Conservation (phyloP, 306 rosid genomes). For the Malus asiatica region DNA sequence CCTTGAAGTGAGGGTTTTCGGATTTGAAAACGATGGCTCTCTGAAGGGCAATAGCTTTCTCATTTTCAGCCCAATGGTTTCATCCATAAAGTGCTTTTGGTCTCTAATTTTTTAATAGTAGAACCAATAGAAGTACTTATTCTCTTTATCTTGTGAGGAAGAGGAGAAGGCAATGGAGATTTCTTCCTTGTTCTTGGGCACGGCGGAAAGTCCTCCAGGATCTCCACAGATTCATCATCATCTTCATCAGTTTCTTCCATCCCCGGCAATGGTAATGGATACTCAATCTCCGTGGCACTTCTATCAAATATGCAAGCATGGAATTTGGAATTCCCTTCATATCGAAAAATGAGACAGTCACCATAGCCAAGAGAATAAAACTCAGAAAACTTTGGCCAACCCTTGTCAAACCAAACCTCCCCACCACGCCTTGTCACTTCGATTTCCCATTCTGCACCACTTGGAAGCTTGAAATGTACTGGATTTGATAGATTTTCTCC, state of each 20-base stretch:
- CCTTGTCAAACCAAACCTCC: background rate
- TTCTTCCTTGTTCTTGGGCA: background rate
- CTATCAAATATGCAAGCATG: background rate
- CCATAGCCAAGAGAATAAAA: background rate
- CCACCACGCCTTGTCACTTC: background rate
- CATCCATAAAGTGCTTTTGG: background rate
- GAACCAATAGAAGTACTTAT: background rate
- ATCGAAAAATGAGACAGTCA: background rate
- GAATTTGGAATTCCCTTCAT: background rate
- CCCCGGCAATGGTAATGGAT: background rate
- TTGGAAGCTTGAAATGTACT: background rate
- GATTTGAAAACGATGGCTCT: conserved; percentile 2
- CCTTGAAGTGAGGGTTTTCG: background rate
- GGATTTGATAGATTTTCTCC: background rate
- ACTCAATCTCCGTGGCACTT: background rate
- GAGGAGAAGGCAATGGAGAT: background rate
- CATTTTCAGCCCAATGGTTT: background rate
- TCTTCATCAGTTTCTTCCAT: background rate
- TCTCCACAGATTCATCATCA: background rate
- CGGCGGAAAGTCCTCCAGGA: background rate
- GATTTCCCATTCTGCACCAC: background rate
- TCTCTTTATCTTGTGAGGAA: background rate
- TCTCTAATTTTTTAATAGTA: background rate
- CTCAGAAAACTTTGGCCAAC: background rate
- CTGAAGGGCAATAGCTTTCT: conserved; percentile 1